phyloP scores from a whole-genome alignment of 768 basidiomycete genomes.

The Phylloporus arenicola region DNA sequence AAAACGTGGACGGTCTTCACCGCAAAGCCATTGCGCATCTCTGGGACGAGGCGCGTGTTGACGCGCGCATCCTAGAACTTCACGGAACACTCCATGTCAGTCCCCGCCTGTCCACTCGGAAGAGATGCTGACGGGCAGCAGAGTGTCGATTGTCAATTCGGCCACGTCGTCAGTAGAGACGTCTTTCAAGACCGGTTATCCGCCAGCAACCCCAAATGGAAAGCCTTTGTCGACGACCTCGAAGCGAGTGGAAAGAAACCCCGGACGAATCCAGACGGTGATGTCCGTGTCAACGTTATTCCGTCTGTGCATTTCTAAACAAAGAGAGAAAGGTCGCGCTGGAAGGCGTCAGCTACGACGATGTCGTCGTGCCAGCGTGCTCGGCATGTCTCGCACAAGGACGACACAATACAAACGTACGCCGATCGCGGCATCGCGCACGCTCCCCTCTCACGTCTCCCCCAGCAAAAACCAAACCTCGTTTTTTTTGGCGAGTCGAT shows the following conservation, averaged over 20 bases:
- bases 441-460: slow-evolving; percentile 18
- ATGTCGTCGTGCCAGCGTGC: slow-evolving; percentile 79
- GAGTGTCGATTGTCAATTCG: slow-evolving; percentile 73
- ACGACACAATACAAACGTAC: slow-evolving; percentile 55
- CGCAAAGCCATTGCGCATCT: slow-evolving; percentile 62
- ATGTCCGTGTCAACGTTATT: slow-evolving; percentile 45
- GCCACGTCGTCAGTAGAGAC: slow-evolving; percentile 62
- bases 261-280: slow-evolving; percentile 90
- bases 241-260: slow-evolving; percentile 53
- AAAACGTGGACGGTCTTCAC: slow-evolving; percentile 94
- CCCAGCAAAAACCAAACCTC: slow-evolving; percentile 69
- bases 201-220: slow-evolving; percentile 74
- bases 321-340: slow-evolving; percentile 52
- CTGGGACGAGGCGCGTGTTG: slow-evolving; percentile 33
- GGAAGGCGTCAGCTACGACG: slow-evolving; percentile 68
- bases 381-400: slow-evolving; percentile 57
- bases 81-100: slow-evolving; percentile 84
- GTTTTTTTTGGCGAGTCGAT: slow-evolving; percentile 93
- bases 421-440: not conserved
- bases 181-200: slow-evolving; percentile 74
- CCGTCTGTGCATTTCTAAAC: too few species aligned
- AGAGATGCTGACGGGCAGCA: slow-evolving; percentile 10
- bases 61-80: slow-evolving; percentile 63
- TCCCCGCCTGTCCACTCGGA: slow-evolving; percentile 1
- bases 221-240: slow-evolving; percentile 58